These are phyloP conservation scores for Liquidambar formosana DNA, from an alignment of 164 flowering plant species.

Conservation along the genomic window DNA sequence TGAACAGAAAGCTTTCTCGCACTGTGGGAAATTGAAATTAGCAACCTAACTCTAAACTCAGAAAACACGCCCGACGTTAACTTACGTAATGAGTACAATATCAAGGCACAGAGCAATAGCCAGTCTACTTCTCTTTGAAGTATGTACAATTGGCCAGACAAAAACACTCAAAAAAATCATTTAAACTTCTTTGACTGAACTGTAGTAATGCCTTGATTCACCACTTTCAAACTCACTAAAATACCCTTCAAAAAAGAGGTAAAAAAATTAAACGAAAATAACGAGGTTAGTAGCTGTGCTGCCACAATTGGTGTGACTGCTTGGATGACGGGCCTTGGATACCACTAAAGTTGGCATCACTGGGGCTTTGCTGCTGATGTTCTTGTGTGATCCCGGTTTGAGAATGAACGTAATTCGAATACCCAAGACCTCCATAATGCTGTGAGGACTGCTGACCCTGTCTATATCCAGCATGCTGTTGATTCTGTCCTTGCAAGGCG, in stretches of 20 bases:
- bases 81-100: conserved; percentile 5
- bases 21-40: neutral
- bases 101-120: neutral
- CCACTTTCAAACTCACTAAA: conserved; percentile 3
- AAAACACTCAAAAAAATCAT: neutral
- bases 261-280: conserved; percentile 1
- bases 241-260: neutral
- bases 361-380: conserved; percentile 7
- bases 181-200: neutral
- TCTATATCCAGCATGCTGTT: conserved; percentile 9
- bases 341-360: neutral
- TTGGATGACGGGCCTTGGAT: neutral
- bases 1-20: neutral
- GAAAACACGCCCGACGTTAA: neutral
- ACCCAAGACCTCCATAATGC: conserved; percentile 12
- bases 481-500: conserved; percentile 12
- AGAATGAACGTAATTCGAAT: conserved; percentile 3
- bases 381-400: neutral
- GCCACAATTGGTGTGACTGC: conserved; percentile 14
- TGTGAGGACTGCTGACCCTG: conserved; percentile 17
- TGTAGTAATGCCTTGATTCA: conserved; percentile 7
- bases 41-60: conserved; percentile 1
- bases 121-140: conserved; percentile 1
- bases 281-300: conserved; percentile 10
- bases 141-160: conserved; percentile 25